Base-by-base conservation (phyloP, 306 rosid species). In the Gastrolobium bilobum region DNA sequence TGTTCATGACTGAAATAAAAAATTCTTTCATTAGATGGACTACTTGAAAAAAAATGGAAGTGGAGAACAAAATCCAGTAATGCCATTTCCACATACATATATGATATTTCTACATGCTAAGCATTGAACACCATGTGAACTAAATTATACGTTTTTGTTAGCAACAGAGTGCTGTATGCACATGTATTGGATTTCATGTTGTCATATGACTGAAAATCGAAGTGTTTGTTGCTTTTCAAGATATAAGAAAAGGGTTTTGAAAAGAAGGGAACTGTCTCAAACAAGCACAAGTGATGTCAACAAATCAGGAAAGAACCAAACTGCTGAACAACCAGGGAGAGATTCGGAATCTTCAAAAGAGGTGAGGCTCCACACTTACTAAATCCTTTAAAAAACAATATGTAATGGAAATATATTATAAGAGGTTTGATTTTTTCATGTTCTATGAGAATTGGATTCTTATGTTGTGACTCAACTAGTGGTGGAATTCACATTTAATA, bases 171-270 rank as follows among this genome's bases (percentile, higher is more conserved):
- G 56, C 29, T 6, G 4, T 20, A 1, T 20, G 26, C 26, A 20
- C 26, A 20, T 20, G 26, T 10, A 14, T 47, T 60, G 35, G 46
- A 37, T 15, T 61, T 66, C 46, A 51, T 50, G 66, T 5, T 3
- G 7, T 35, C 46, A 57, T 13, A 48, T 7, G 38, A 15, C 20
- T 26, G 26, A 33, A 48, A 66, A 13, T 42, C 29, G 50, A 67
- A 40, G 35, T 64, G 39, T 65, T 63, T 64, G 26, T 63, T 63
- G 10, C 30, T 70, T 83, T 60, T 5, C 56, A 60, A 70, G 47
- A 71, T 50, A 34, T 73, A 83, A 87, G 82, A 75, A 37, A 14
- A 91, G 11, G 83, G 62, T 26, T 75, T 59, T 74, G 9, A 88
- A 74, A 59, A 74, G 10, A 61, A 82, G 73, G 83, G 67, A 80